Evolutionary conservation across 78 protist genomes (phyloP).

Genomic region (Speleostelium caveatum): DNA sequence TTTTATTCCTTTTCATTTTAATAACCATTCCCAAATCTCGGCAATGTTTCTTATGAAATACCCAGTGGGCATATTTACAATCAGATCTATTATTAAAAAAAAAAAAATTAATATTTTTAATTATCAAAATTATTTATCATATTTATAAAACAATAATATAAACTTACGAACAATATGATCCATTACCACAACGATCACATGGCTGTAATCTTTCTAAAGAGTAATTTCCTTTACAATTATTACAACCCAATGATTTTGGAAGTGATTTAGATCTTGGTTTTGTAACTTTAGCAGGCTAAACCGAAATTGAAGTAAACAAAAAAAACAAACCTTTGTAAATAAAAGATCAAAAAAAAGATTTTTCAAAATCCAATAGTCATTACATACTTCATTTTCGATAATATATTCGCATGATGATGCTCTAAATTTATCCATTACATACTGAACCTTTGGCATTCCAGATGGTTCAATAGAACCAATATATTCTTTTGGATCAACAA

Average conservation of each 20-base stretch:
- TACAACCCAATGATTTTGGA: conserved; percentile 39
- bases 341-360: not conserved
- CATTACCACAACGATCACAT: conserved; percentile 61
- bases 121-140: too few species aligned
- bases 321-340: not conserved
- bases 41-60: conserved; percentile 17
- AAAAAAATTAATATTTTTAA: too few species aligned
- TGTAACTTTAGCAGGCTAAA: conserved; percentile 16
- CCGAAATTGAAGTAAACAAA: not conserved
- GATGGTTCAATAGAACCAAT: conserved; percentile 31
- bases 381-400: conserved; percentile 51
- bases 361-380: not conserved
- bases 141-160: too few species aligned
- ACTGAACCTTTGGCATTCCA: conserved; percentile 47
- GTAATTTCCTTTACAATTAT: conserved; percentile 29
- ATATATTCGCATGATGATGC: conserved; percentile 28
- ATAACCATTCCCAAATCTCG: conserved; percentile 30
- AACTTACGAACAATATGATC: conserved; percentile 42
- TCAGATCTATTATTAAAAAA: conserved; percentile 22
- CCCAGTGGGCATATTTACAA: conserved; percentile 52
- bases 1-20: conserved; percentile 43
- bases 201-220: not conserved
- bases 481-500: conserved; percentile 36
- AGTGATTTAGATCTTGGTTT: conserved; percentile 58
- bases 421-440: conserved; percentile 54